Percentiles rank a stretch among this genome's conserved stretches.
Evolutionary conservation across 257 asterid genomes (phyloP).

Genomic region (Asclepias syriaca): DNA sequence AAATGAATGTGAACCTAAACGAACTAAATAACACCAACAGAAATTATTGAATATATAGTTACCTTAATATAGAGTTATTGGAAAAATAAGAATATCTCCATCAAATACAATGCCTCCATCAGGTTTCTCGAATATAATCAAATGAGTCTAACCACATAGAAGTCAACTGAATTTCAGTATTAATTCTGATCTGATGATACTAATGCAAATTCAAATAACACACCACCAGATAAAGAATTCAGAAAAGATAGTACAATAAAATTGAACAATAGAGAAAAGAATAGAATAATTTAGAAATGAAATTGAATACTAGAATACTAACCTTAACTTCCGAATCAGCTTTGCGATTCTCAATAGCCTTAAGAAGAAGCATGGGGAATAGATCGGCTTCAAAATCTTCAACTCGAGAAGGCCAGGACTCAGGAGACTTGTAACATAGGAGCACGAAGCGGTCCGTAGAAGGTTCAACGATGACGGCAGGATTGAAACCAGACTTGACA

Average conservation of each 20-base stretch:
- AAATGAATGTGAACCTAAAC: too few species aligned
- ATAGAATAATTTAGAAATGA: not conserved
- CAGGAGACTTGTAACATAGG: constrained; percentile 82
- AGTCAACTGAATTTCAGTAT: constrained; percentile 14
- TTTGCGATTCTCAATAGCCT: constrained; percentile 61
- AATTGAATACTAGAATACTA: not conserved
- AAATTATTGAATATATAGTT: constrained; percentile 10
- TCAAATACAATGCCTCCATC: constrained; percentile 54
- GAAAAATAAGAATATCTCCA: constrained; percentile 84
- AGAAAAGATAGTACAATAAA: too few species aligned
- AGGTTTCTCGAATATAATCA: constrained; percentile 71
- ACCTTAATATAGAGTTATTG: constrained; percentile 79
- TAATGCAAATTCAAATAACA: not conserved
- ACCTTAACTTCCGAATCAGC: constrained; percentile 58
- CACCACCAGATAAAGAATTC: too few species aligned
- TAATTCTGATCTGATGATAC: not conserved
- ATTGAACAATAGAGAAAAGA: not conserved
- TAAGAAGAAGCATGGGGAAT: constrained; percentile 64
- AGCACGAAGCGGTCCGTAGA: constrained; percentile 32
- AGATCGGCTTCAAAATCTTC: constrained; percentile 77
- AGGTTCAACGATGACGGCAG: constrained; percentile 58
- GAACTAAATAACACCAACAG: not conserved
- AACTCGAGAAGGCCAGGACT: constrained; percentile 73
- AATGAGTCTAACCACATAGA: constrained; percentile 53
- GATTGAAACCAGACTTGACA: constrained; percentile 66